Conservation (phyloP, 768 basidiomycete genomes). For the Arthromyces matolae region DNA sequence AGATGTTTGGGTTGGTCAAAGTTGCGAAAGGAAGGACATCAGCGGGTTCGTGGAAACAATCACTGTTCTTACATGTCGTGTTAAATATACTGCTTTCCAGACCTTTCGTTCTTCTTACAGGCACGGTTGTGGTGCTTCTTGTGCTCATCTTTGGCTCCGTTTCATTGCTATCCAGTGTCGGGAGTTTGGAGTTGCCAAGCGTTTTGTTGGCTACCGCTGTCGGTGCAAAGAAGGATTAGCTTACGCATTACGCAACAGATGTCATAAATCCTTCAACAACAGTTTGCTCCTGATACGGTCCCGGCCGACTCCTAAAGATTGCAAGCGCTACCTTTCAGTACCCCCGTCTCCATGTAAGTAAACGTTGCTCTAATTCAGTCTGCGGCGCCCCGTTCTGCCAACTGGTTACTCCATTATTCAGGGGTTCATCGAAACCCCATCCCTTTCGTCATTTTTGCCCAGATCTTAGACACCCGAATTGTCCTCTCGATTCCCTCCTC, state of each 20-base stretch:
- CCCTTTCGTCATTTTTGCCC: background rate
- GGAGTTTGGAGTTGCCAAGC: slow-evolving; percentile 64
- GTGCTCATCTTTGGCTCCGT: slow-evolving; percentile 67
- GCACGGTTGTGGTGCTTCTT: slow-evolving; percentile 62
- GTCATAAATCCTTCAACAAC: background rate
- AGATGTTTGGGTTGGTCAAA: slow-evolving; percentile 69
- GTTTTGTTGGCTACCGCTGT: slow-evolving; percentile 62
- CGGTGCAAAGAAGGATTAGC: slow-evolving; percentile 50
- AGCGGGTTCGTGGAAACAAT: slow-evolving; percentile 56
- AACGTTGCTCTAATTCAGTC: too few relatives aligned
- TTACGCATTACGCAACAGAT: slow-evolving; percentile 7
- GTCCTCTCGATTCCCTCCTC: background rate
- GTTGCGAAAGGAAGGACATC: slow-evolving; percentile 75
- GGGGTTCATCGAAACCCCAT: background rate
- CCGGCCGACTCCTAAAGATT: too few relatives aligned
- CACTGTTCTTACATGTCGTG: background rate
- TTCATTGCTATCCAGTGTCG: slow-evolving; percentile 60
- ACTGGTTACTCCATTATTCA: too few relatives aligned
- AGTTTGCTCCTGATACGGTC: background rate
- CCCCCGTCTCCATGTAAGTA: too few relatives aligned
- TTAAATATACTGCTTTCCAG: slow-evolving; percentile 33
- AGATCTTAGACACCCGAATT: background rate
- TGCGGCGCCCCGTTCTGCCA: background rate
- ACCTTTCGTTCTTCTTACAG: slow-evolving; percentile 69
- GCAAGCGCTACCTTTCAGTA: too few relatives aligned